phyloP scores from a whole-genome alignment of 169 alveolate species.

The Neospora caninum region DNA sequence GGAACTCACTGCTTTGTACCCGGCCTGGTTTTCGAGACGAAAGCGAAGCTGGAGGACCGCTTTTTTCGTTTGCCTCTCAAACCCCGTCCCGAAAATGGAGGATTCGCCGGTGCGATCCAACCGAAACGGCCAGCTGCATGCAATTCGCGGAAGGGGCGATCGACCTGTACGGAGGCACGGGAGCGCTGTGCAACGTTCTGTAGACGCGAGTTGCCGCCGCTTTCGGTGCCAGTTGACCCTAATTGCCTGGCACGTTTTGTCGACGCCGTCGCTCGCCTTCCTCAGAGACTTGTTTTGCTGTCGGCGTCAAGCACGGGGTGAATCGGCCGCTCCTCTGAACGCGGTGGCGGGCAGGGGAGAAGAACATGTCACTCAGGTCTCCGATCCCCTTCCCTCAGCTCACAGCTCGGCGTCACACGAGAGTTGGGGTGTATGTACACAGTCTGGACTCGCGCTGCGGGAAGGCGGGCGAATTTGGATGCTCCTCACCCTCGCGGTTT shows the following conservation, averaged over 20 bases:
- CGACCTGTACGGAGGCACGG: not conserved
- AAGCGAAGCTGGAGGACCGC: too few relatives aligned
- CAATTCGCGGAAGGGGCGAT: not conserved
- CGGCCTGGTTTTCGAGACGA: too few relatives aligned
- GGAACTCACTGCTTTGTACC: too few relatives aligned
- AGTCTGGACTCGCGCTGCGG: not conserved
- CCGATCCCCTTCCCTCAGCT: not conserved
- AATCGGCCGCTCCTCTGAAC: not conserved
- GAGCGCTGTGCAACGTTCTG: not conserved
- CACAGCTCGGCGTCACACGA: not conserved
- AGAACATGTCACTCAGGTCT: not conserved
- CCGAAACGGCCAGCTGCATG: not conserved
- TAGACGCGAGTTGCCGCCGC: not conserved
- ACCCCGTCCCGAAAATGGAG: too few relatives aligned
- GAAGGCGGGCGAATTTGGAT: not conserved
- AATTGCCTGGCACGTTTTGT: not conserved
- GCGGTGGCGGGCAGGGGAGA: not conserved
- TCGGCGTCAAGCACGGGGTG: not conserved
- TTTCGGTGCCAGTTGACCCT: not conserved
- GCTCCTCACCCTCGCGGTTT: not conserved
- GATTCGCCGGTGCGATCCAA: too few relatives aligned
- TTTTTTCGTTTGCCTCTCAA: too few relatives aligned
- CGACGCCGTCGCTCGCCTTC: not conserved
- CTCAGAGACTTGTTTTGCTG: not conserved
- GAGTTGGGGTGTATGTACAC: not conserved